phyloP scores from a whole-genome alignment of 116 monocot genomes.

The Iris pallida region DNA sequence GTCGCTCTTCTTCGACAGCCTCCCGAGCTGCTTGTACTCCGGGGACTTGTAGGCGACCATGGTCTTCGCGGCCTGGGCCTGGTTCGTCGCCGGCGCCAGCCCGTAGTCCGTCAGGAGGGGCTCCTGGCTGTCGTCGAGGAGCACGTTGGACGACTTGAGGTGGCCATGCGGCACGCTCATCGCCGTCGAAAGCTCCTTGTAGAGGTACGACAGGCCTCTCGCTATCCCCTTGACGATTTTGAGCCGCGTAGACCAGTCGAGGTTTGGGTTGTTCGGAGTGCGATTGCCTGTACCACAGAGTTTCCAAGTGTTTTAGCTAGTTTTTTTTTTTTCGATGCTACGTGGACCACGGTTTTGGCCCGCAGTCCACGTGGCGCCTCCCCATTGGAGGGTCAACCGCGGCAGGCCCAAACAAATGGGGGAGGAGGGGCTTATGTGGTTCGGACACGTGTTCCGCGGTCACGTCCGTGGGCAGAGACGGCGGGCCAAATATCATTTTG shows the following conservation, averaged over 20 bases:
- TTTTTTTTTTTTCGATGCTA: too few relatives aligned
- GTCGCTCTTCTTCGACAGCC: slow-evolving; percentile 35
- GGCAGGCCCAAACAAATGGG: too few relatives aligned
- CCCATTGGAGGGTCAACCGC: too few relatives aligned
- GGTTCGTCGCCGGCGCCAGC: slow-evolving; percentile 28
- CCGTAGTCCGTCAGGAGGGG: slow-evolving; percentile 45
- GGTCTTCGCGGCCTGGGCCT: slow-evolving; percentile 21
- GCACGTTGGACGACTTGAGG: slow-evolving; percentile 58
- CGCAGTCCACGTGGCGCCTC: too few relatives aligned
- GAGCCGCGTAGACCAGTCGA: slow-evolving; percentile 47
- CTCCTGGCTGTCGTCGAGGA: slow-evolving; percentile 22
- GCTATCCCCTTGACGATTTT: slow-evolving; percentile 52
- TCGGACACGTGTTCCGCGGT: too few relatives aligned
- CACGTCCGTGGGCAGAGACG: too few relatives aligned
- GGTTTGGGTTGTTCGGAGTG: slow-evolving; percentile 24
- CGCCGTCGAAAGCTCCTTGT: slow-evolving; percentile 35
- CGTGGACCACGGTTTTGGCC: too few relatives aligned
- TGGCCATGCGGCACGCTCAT: slow-evolving; percentile 40
- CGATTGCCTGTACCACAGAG: slow-evolving; percentile 15
- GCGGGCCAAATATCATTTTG: too few relatives aligned
- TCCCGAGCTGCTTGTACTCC: slow-evolving; percentile 18
- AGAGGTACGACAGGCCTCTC: slow-evolving; percentile 34
- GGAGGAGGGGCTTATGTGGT: too few relatives aligned
- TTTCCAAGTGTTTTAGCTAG: too few relatives aligned
- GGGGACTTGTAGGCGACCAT: slow-evolving; percentile 56